Percentiles rank a stretch among this genome's conserved stretches.
phyloP scores from a whole-genome alignment of 345 rosid species.

The Angophora floribunda region DNA sequence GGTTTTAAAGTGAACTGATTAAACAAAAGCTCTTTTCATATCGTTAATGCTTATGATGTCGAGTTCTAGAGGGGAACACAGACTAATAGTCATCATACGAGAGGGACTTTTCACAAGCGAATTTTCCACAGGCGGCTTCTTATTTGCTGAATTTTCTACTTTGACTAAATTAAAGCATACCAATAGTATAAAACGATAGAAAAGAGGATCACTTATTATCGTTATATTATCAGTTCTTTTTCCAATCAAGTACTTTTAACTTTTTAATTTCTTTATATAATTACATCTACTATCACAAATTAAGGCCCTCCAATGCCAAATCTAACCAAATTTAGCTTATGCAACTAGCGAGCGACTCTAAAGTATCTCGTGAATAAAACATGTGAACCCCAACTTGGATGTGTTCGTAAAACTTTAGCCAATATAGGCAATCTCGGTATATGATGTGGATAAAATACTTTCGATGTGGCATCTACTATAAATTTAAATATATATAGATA shows the following conservation, averaged over 20 bases:
- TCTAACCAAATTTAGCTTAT: not conserved
- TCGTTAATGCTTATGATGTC: not conserved
- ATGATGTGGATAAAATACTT: not conserved
- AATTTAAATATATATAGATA: too few relatives aligned
- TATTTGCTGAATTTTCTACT: not conserved
- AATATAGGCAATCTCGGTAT: not conserved
- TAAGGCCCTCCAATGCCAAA: not conserved
- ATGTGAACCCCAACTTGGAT: not conserved
- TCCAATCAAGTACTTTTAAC: not conserved
- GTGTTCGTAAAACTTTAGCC: not conserved
- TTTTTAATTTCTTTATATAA: not conserved
- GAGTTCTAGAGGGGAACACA: not conserved
- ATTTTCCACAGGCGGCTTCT: not conserved
- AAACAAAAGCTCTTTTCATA: not conserved
- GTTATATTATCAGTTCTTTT: not conserved
- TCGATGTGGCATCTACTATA: not conserved
- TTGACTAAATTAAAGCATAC: not conserved
- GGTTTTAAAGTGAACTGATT: not conserved
- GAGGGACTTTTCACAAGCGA: not conserved
- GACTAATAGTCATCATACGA: not conserved
- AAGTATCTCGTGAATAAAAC: not conserved
- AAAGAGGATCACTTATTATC: not conserved
- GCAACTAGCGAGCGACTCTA: not conserved
- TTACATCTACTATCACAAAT: not conserved
- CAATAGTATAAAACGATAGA: not conserved